Percentiles rank a stretch among this genome's conserved stretches.
phyloP scores from a whole-genome alignment of 2,329 filamentous ascomycete species.

The Monilinia polystroma region DNA sequence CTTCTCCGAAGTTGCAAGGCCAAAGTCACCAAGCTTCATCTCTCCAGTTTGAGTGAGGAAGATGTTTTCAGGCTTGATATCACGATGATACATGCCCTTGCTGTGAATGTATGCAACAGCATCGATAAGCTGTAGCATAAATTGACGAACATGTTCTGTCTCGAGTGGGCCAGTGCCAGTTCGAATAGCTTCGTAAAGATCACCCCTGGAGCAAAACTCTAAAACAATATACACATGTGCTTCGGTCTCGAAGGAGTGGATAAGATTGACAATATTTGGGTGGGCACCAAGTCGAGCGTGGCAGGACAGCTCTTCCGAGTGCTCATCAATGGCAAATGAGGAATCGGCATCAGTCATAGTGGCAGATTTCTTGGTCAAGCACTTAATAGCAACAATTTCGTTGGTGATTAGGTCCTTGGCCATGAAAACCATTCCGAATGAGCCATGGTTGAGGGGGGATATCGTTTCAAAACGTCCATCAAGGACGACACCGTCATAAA shows the following conservation, averaged over 20 bases:
- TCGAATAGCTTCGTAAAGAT: conserved; percentile 96
- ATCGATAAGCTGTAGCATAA: conserved; percentile 92
- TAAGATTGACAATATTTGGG: conserved; percentile 88
- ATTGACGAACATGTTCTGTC: conserved; percentile 93
- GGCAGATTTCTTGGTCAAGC: conserved; percentile 78
- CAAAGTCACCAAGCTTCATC: conserved; percentile 97
- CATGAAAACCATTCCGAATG: conserved; percentile 97
- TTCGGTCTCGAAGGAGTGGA: conserved; percentile 89
- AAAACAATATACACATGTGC: conserved; percentile 88
- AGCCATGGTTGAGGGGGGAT: conserved; percentile 95
- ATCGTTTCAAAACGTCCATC: conserved; percentile 88
- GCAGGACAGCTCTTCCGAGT: conserved; percentile 75
- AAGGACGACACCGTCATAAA: conserved; percentile 75
- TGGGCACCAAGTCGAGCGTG: conserved; percentile 78
- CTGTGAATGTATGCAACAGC: conserved; percentile 88
- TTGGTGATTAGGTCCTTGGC: conserved; percentile 76
- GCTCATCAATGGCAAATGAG: conserved; percentile 74
- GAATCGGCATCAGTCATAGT: conserved; percentile 49
- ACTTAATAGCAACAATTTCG: conserved; percentile 90
- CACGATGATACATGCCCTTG: conserved; percentile 90
- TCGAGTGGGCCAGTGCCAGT: conserved; percentile 83
- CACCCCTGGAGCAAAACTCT: conserved; percentile 92
- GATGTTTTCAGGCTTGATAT: conserved; percentile 99
- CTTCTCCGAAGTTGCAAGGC: conserved; percentile 81
- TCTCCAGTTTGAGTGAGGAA: conserved; percentile 82